phyloP scores from a whole-genome alignment of 1,284 basidiomycete species.

The Mycena sp. region DNA sequence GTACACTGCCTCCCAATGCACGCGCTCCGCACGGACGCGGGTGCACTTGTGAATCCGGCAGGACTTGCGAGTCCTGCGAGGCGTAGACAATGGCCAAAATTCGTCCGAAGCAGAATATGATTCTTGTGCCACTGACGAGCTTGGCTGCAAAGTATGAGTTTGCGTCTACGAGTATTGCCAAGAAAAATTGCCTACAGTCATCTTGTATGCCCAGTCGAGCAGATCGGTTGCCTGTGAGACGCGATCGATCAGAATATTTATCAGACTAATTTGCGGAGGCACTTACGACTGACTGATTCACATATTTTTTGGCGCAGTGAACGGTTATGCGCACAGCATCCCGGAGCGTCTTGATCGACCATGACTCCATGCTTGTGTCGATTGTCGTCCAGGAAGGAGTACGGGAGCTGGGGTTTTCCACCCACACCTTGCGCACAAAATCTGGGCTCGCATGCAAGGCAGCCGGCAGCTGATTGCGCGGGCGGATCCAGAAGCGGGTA shows the following conservation, averaged over 20 bases:
- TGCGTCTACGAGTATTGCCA: too few relatives aligned
- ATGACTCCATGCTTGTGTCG: neutral
- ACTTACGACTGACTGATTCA: neutral
- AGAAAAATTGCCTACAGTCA: neutral
- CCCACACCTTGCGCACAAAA: neutral
- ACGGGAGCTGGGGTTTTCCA: too few relatives aligned
- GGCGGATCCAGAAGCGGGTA: neutral
- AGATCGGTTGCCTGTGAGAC: neutral
- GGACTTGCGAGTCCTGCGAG: neutral
- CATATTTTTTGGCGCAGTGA: neutral
- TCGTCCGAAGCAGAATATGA: neutral
- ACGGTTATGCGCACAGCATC: neutral
- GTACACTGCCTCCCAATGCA: neutral
- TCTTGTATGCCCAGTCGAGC: neutral
- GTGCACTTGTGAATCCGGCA: neutral
- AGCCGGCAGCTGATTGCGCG: neutral
- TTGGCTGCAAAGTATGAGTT: neutral
- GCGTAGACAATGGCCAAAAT: neutral
- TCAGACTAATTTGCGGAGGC: neutral
- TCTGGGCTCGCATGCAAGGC: neutral
- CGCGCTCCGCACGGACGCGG: neutral
- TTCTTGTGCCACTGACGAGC: neutral
- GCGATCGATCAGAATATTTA: neutral
- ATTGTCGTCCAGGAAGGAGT: neutral
- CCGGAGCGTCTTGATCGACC: neutral